These are phyloP conservation scores for Selaginella moellendorffii DNA, from an alignment of 75 land plant genomes.

Conservation along the genomic window DNA sequence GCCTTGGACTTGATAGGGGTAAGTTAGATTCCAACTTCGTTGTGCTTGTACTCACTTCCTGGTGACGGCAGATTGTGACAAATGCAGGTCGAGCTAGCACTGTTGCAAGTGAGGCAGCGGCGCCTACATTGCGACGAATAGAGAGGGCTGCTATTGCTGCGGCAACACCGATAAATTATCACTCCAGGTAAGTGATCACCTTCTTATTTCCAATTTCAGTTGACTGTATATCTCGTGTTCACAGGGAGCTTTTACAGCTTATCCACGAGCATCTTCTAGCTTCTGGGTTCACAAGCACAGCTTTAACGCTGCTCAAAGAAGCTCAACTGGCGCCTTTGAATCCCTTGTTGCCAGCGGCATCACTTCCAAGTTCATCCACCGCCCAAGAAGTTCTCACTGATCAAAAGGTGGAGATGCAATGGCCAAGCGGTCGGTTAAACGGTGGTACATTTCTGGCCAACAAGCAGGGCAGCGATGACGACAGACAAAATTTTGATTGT, in stretches of 20 bases:
- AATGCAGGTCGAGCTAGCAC: constrained; percentile 96
- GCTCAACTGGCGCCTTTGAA: constrained; percentile 78
- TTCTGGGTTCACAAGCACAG: constrained; percentile 58
- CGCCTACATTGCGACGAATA: constrained; percentile 87
- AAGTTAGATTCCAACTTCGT: constrained; percentile 18
- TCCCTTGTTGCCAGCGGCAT: constrained; percentile 30
- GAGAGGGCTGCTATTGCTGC: constrained; percentile 99
- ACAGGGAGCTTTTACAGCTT: constrained; percentile 82
- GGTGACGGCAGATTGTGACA: constrained; percentile 56
- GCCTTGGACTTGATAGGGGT: constrained; percentile 93
- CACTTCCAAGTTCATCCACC: constrained; percentile 32
- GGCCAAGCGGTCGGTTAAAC: constrained; percentile 71
- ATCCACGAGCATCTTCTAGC: constrained; percentile 88
- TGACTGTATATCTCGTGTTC: neutral
- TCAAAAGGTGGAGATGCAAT: constrained; percentile 24
- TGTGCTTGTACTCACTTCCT: neutral
- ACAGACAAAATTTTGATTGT: neutral
- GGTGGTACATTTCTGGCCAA: constrained; percentile 43
- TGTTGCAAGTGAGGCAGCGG: constrained; percentile 93
- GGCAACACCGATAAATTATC: constrained; percentile 93
- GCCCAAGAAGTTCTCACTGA: constrained; percentile 30
- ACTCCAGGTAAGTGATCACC: constrained; percentile 43
- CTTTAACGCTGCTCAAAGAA: constrained; percentile 57
- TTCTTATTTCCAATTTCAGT: neutral
- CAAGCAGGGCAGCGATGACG: neutral